Conservation (phyloP, 2,329 filamentous ascomycete genomes). For the Alternaria angustiovoidea region DNA sequence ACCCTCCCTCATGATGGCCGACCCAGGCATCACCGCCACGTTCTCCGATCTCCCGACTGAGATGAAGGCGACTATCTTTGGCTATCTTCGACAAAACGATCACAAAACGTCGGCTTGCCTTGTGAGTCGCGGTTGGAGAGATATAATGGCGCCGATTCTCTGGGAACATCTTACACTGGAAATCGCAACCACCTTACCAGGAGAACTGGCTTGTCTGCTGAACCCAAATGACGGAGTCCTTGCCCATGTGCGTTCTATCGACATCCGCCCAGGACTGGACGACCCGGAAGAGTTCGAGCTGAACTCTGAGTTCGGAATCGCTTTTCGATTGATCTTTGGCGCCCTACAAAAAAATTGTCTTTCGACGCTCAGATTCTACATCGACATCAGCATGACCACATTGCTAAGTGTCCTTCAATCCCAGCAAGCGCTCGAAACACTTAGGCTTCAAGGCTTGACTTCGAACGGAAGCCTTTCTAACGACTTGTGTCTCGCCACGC, state of each 20-base stretch:
- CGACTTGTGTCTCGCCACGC: no score
- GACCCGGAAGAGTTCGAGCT: accelerated
- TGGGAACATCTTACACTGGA: not conserved
- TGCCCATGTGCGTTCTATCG: not conserved
- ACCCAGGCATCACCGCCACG: not conserved
- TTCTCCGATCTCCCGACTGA: not conserved
- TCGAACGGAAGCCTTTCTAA: accelerated
- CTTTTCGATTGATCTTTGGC: no score
- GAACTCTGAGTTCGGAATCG: accelerated
- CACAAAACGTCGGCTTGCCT: not conserved
- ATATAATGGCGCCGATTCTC: not conserved
- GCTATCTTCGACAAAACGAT: not conserved
- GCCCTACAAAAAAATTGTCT: no score
- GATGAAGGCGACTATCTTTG: not conserved
- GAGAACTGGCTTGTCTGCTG: not conserved
- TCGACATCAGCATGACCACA: no score
- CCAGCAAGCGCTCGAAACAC: not conserved
- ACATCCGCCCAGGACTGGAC: not conserved
- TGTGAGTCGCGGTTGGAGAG: not conserved
- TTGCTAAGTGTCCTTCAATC: not conserved
- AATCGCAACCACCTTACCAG: not conserved
- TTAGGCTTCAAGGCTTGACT: no score
- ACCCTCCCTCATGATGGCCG: not conserved
- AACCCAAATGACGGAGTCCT: not conserved
- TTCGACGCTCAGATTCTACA: no score